Conservation (phyloP, 768 basidiomycete genomes). For the Podaxis rugospora region DNA sequence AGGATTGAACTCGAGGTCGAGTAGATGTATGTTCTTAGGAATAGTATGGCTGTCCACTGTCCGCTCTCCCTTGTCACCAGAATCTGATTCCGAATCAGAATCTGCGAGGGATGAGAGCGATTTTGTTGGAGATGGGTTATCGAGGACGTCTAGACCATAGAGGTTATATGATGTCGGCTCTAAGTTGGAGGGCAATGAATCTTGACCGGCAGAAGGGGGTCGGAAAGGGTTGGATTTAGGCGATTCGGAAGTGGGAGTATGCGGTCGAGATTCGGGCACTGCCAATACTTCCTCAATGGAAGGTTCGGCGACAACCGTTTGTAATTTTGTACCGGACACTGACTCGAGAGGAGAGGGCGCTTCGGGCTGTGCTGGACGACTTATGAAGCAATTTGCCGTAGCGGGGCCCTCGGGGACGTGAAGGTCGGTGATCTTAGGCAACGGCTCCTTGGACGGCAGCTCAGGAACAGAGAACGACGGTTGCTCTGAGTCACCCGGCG, state of each 20-base stretch:
- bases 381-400: not conserved
- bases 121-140: slow-evolving; percentile 23
- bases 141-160: slow-evolving; percentile 10
- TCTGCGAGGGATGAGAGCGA: slow-evolving; percentile 27
- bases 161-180: slow-evolving; percentile 7
- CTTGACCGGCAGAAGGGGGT: not conserved
- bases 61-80: slow-evolving; percentile 10
- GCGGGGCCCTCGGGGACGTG: not conserved
- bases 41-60: not conserved
- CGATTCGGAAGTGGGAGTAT: slow-evolving; percentile 21
- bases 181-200: not conserved
- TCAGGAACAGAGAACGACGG: not conserved
- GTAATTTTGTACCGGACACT: not conserved
- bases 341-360: not conserved
- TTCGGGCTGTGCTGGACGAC: not conserved
- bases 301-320: not conserved
- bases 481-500: too few species aligned
- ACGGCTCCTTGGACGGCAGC: not conserved
- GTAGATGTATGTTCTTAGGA: not conserved
- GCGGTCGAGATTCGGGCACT: slow-evolving; percentile 11
- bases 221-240: slow-evolving; percentile 29
- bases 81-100: slow-evolving; percentile 21
- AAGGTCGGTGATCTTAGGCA: not conserved
- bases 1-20: slow-evolving; percentile 19
- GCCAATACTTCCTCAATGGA: not conserved